Percentiles rank a stretch among this genome's conserved stretches.
These are phyloP conservation scores for Candida oleophila DNA, from an alignment of 805 yeast genomes.

Conservation along the genomic window DNA sequence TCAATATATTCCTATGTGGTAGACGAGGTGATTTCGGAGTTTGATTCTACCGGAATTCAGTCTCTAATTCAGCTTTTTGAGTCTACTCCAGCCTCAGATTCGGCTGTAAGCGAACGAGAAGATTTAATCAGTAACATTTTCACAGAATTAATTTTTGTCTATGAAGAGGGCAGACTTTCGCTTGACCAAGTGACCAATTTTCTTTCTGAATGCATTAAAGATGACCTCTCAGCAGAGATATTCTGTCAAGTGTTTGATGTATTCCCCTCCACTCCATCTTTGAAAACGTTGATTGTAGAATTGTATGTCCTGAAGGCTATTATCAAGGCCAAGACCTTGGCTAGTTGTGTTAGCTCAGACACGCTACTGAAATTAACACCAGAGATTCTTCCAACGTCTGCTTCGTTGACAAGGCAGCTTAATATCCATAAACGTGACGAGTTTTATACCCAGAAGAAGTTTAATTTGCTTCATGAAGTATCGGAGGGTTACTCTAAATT, in stretches of 20 bases:
- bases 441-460: conserved; percentile 52
- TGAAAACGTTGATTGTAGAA: conserved; percentile 20
- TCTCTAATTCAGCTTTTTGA: conserved; percentile 30
- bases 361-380: conserved; percentile 20
- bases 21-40: conserved; percentile 29
- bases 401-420: conserved; percentile 33
- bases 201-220: conserved; percentile 26
- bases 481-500: conserved; percentile 75
- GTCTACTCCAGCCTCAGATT: conserved; percentile 18
- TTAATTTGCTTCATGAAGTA: conserved; percentile 69
- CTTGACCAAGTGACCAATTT: conserved; percentile 18
- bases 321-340: conserved; percentile 32
- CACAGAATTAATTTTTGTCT: conserved; percentile 31
- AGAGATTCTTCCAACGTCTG: conserved; percentile 30
- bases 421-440: conserved; percentile 40
- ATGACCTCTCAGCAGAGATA: conserved; percentile 28
- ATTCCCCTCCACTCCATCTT: conserved; percentile 27
- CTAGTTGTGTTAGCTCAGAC: conserved; percentile 27
- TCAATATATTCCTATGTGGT: conserved; percentile 14
- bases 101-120: conserved; percentile 7
- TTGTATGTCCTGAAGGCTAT: conserved; percentile 22
- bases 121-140: conserved; percentile 24
- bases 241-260: conserved; percentile 41
- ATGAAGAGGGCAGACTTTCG: conserved; percentile 18
- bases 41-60: conserved; percentile 30